Base-by-base conservation (phyloP, 2,329 filamentous ascomycete species). In the Aspergillus sp. region DNA sequence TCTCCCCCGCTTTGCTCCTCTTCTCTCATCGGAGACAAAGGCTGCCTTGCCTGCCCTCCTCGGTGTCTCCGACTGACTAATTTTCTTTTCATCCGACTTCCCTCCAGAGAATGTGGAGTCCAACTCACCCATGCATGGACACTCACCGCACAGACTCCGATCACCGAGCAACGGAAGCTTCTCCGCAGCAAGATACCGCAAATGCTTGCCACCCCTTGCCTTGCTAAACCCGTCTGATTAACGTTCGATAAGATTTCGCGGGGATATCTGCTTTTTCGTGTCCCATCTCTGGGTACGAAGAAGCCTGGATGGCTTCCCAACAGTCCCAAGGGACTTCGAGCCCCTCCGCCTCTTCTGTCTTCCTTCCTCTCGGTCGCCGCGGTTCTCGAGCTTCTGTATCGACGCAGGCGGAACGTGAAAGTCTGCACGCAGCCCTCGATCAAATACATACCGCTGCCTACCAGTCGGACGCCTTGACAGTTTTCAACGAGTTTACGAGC, bases 401-500 rank as follows among this genome's bases (percentile, higher is more conserved):
- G 23, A 77, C 82, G 2, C 82, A 84, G 52, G 78, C 86, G 43
- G 90, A 93, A 74, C 90, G 87, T 72, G 90, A 92, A 64, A 88
- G 91, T 59, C 82, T 94, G 39, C 87, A 90, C 36, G 86, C 91
- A 63, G 86, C 89, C 17, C 86, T 97, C 62, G 90, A 96, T 76
- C 89, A 91, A 69, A 97, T 97, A 67, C 94, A 97, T 76, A 92
- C 83, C 54, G 88, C 91, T 5, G 92, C 93, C n/a, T 96, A 91
- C 71, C 90, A 91, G 73, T 91, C 91, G 36, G 90, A 90, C 64
- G 86, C 88, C 36, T 82, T 98, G 51, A 98, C 94, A 2, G 96
- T 92, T 8, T 98, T 98, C 78, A 96, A 96, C 77, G 93, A 97
- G 72, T 93, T 96, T 70, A 91, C 90, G 6, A 75, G 71, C 56